Evolutionary conservation across 2,329 filamentous ascomycete genomes (phyloP).

Genomic region (Beauveria bassiana): DNA sequence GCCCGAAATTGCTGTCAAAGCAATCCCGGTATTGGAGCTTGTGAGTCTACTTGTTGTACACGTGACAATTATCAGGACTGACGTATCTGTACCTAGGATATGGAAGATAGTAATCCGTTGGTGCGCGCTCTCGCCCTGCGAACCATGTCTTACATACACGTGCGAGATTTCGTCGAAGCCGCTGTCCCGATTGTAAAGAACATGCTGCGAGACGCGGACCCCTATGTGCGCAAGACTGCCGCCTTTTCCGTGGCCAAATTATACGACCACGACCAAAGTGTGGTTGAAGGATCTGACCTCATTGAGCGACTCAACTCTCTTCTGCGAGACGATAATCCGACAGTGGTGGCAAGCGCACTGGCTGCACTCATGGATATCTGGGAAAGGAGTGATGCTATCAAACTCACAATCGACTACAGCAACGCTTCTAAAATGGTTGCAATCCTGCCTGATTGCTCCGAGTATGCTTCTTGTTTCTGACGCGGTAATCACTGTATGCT

Average conservation of each 20-base stretch:
- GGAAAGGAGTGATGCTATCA: constrained; percentile 95
- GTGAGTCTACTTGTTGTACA: constrained; percentile 37
- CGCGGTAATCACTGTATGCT: not conserved
- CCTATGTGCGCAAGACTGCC: constrained; percentile 95
- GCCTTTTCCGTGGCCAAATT: constrained; percentile 95
- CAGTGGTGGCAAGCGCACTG: constrained; percentile 89
- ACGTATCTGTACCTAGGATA: constrained; percentile 53
- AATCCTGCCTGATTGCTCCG: constrained; percentile 91
- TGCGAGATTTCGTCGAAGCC: constrained; percentile 88
- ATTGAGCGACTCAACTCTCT: constrained; percentile 87
- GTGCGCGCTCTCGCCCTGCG: constrained; percentile 86
- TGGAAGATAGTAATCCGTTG: constrained; percentile 86
- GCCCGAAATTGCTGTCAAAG: constrained; percentile 88
- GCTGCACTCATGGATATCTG: constrained; percentile 94
- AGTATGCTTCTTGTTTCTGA: constrained; percentile 52
- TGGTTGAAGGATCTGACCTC: constrained; percentile 84
- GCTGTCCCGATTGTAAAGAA: constrained; percentile 78
- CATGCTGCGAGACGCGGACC: constrained; percentile 77
- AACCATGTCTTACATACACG: constrained; percentile 96
- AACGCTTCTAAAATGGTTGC: constrained; percentile 98
- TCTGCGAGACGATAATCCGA: constrained; percentile 92
- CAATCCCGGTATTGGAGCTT: constrained; percentile 76
- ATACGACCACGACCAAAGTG: constrained; percentile 87
- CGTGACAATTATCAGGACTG: constrained; percentile 6
- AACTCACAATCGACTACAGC: constrained; percentile 93